Evolutionary conservation across 306 rosid genomes (phyloP).

Genomic region (Malus sylvestris): DNA sequence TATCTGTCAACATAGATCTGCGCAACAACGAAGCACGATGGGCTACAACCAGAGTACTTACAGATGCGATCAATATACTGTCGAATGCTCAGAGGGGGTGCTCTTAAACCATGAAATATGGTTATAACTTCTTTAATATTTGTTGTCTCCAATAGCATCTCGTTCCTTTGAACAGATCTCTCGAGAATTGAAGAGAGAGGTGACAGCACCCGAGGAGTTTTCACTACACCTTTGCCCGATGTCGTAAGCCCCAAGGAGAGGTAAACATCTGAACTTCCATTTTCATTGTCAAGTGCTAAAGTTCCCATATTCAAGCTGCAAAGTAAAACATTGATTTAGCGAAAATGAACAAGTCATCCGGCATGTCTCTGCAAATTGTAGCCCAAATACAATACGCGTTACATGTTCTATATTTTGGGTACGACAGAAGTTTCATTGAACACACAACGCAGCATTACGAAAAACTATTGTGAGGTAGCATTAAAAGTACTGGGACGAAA

Average conservation of each 20-base stretch:
- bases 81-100: slow-evolving; percentile 62
- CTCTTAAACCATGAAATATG: slow-evolving; percentile 75
- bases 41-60: slow-evolving; percentile 92
- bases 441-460: not conserved
- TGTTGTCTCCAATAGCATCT: slow-evolving; percentile 44
- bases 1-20: slow-evolving; percentile 75
- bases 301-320: slow-evolving; percentile 77
- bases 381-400: not conserved
- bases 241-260: slow-evolving; percentile 56
- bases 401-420: not conserved
- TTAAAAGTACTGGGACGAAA: not conserved
- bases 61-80: slow-evolving; percentile 80
- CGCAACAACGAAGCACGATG: slow-evolving; percentile 83
- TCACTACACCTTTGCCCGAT: slow-evolving; percentile 40
- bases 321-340: slow-evolving; percentile 3
- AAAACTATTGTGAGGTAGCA: not conserved
- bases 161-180: slow-evolving; percentile 63
- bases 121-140: slow-evolving; percentile 48
- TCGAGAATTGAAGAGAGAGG: slow-evolving; percentile 77
- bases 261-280: slow-evolving; percentile 47
- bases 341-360: not conserved
- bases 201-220: slow-evolving; percentile 75
- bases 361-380: not conserved
- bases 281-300: slow-evolving; percentile 41
- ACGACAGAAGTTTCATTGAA: not conserved